Conservation (phyloP, 2,329 filamentous ascomycete genomes). For the Fusarium veterinarium region DNA sequence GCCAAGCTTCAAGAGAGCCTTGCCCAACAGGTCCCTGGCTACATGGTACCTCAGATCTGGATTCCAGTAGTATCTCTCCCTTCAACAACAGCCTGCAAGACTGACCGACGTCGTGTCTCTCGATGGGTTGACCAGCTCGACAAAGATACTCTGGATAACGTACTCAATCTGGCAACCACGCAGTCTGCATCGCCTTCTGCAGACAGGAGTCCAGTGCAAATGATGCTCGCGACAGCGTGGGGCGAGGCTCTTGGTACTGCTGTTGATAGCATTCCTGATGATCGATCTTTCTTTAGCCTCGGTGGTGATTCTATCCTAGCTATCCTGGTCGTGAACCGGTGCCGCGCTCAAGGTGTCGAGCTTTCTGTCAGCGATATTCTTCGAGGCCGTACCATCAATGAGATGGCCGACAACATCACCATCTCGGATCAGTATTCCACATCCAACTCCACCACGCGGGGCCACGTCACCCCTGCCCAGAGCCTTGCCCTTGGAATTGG, state of each 20-base stretch:
- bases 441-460: neutral
- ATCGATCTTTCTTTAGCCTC: neutral
- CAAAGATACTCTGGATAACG: neutral
- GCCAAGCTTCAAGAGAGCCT: neutral
- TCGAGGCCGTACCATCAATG: neutral
- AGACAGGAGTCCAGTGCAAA: neutral
- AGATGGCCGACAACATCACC: neutral
- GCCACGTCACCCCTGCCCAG: neutral
- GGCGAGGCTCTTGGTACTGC: neutral
- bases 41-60: constrained; percentile 30
- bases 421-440: neutral
- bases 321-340: neutral
- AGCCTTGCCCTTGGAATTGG: neutral
- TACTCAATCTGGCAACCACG: neutral
- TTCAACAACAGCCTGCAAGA: constrained; percentile 4
- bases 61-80: neutral
- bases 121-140: neutral
- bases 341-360: neutral
- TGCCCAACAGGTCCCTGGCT: constrained; percentile 10
- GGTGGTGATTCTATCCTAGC: neutral
- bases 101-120: neutral
- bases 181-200: neutral
- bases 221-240: neutral
- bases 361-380: neutral
- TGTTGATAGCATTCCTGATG: neutral